A percentile compares a stretch with the other conserved stretches of the same genome.
Evolutionary conservation across 345 rosid genomes (phyloP).

Genomic region (Chamaenerion angustifolium): DNA sequence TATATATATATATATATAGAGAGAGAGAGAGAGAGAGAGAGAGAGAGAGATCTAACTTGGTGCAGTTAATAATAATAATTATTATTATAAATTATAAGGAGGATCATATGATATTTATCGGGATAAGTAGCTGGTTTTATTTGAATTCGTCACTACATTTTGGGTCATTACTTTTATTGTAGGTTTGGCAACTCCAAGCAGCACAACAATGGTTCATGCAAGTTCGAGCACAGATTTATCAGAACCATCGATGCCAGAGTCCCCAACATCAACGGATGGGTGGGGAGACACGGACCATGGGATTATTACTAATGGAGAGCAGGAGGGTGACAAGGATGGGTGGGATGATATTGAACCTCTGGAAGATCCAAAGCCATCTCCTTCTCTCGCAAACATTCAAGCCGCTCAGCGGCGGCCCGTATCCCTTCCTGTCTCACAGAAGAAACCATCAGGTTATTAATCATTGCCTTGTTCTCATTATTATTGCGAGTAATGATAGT

Average conservation of each 20-base stretch:
- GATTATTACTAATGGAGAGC: conserved; percentile 23
- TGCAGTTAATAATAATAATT: too few species aligned
- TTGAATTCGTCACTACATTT: neutral
- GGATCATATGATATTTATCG: neutral
- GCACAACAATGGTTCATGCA: conserved; percentile 31
- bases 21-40: too few species aligned
- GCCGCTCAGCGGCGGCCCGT: conserved; percentile 89
- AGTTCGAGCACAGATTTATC: conserved; percentile 60
- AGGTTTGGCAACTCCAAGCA: conserved; percentile 45
- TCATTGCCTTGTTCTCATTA: neutral
- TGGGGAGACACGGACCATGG: conserved; percentile 97
- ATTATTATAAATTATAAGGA: too few species aligned
- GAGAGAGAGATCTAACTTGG: too few species aligned
- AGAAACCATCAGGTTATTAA: conserved; percentile 51
- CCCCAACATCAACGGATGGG: conserved; percentile 94
- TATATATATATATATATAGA: too few species aligned
- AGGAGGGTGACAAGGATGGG: conserved; percentile 77
- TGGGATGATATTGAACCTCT: conserved; percentile 97
- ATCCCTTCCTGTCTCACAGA: conserved; percentile 40
- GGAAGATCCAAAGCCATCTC: conserved; percentile 73
- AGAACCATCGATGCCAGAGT: conserved; percentile 57
- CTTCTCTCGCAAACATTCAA: conserved; percentile 70
- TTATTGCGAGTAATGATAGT: too few species aligned
- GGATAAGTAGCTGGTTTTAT: neutral
- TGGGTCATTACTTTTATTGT: conserved; percentile 11